Conservation (phyloP, 176 grass and related monocot species). For the Ananas comosus region DNA sequence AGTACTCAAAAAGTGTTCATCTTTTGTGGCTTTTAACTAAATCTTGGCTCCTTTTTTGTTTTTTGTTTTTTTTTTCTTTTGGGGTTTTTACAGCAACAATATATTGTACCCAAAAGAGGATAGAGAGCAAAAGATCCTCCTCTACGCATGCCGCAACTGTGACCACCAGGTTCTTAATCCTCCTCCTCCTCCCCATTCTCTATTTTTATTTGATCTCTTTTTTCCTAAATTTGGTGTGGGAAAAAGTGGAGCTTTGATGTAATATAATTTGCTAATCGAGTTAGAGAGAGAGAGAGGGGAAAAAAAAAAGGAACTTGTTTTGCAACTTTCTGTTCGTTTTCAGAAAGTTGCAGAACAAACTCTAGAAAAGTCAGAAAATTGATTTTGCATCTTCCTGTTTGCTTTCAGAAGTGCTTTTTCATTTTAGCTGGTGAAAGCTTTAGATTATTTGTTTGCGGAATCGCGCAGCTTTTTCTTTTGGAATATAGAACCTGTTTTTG, state of each 20-base stretch:
- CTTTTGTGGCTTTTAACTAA: not conserved
- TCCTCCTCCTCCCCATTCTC: not conserved
- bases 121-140: constrained; percentile 22
- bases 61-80: not conserved
- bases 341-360: too few relatives aligned
- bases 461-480: too few relatives aligned
- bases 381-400: too few relatives aligned
- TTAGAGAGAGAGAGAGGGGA: too few relatives aligned
- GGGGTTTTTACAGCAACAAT: constrained; percentile 19
- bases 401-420: too few relatives aligned
- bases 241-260: not conserved
- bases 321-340: too few relatives aligned
- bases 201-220: not conserved
- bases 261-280: too few relatives aligned
- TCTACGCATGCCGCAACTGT: constrained; percentile 30
- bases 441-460: too few relatives aligned
- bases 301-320: too few relatives aligned
- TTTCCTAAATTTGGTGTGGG: not conserved
- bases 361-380: too few relatives aligned
- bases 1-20: not conserved
- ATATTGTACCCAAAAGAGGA: constrained; percentile 34
- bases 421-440: too few relatives aligned
- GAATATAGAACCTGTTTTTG: too few relatives aligned
- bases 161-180: constrained; percentile 21
- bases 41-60: not conserved